Evolutionary conservation across 1,284 basidiomycete genomes (phyloP), one percentile per base, ranked within the genome.

Genomic region (Cryptococcus floricola): DNA sequence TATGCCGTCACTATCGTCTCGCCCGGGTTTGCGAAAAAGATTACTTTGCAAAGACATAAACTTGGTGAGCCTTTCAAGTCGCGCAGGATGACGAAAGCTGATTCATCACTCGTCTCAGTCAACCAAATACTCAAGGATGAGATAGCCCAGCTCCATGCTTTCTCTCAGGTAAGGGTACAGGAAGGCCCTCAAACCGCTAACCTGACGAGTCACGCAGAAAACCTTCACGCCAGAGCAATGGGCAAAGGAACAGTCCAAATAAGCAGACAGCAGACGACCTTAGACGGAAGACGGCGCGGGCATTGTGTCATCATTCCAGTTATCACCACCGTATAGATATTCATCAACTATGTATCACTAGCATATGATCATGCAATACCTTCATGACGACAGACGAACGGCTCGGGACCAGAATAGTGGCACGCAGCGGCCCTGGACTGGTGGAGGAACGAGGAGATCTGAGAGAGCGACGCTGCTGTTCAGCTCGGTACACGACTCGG

Each of bases 171-270:
- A 38, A 54, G 6, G 10, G 68, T 37, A 9, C 14, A 14, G 18
- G 10, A 9, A 50, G 5, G 1, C 31, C 1, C 31, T 18, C 4
- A 18, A 10, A 14, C 13, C 8, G n/a, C 18, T 7, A 6, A 23
- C n/a, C 19, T 50, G 48, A 50, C 18, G 27, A 42, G 34, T 54
- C 38, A 10, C 10, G 13, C 58, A 75, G 71, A 74, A 72, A 68
- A 73, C 74, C 2, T 53, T 70, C 31, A 74, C 72, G 4, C 74
- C 72, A n/a, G 72, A 73, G 57, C 74, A 76, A 57, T 76, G 71
- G 71, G 67, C 58, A 7, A 70, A 66, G 54, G 71, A 75, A 61
- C 60, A 66, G 54, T 39, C 53, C 31, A 65, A 65, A 48, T 37
- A 23, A 28, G 23, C 14, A 47, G 27, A 39, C 31, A 34, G 27